Conservation (phyloP, 192 early-diverging fungal species). For the Funneliformis geosporum region DNA sequence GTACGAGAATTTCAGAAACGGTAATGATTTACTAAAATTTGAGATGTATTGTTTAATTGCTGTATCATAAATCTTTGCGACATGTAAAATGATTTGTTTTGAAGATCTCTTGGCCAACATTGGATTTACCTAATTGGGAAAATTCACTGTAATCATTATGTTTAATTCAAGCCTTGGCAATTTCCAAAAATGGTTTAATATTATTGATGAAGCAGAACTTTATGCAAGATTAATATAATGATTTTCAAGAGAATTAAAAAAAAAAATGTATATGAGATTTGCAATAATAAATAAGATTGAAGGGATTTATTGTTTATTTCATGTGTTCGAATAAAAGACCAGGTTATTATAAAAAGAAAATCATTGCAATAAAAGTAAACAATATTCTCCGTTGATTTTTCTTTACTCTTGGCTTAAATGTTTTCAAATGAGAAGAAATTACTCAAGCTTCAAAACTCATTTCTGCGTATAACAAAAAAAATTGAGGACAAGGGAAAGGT, state of each 20-base stretch:
- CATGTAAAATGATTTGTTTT: neutral
- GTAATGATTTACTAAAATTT: no score
- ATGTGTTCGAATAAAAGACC: neutral
- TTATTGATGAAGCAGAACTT: neutral
- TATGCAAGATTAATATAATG: neutral
- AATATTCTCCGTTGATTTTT: neutral
- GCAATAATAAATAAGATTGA: neutral
- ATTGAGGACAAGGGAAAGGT: neutral
- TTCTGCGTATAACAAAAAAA: neutral
- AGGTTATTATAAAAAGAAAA: neutral
- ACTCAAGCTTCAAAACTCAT: neutral
- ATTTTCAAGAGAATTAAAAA: neutral
- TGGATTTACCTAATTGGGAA: no score
- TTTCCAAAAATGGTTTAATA: neutral
- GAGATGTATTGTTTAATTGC: no score
- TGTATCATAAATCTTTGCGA: no score
- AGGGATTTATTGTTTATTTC: neutral
- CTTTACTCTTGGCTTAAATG: neutral
- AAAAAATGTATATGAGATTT: neutral
- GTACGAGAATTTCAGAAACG: no score
- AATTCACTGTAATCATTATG: no score
- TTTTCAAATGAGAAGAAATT: neutral
- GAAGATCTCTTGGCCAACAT: neutral
- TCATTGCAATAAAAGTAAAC: neutral
- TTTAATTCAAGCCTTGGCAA: neutral